A percentile compares a stretch with the other conserved stretches of the same genome.
Evolutionary conservation across 352 stramenopile species (phyloP).

Genomic region (Phytophthora pistaciae): DNA sequence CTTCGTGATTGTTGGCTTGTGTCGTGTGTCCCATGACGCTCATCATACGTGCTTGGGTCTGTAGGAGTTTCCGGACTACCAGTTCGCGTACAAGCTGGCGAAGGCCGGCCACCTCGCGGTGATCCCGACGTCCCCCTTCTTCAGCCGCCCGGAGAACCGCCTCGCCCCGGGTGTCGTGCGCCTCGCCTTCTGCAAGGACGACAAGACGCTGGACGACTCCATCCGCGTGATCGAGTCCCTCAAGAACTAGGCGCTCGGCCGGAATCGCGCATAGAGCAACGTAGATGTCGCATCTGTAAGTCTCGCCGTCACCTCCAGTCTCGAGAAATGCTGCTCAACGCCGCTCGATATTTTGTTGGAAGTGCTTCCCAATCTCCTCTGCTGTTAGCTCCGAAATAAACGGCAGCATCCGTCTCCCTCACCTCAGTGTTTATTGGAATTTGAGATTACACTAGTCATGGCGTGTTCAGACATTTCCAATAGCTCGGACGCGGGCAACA

Average conservation of each 20-base stretch:
- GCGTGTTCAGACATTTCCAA: background rate
- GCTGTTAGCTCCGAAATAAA: constrained; percentile 75
- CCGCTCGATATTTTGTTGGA: constrained; percentile 38
- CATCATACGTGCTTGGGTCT: no score
- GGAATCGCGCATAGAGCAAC: constrained; percentile 20
- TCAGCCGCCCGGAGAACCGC: constrained; percentile 83
- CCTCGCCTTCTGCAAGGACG: constrained; percentile 98
- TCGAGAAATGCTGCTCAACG: constrained; percentile 12
- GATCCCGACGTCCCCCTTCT: constrained; percentile 96
- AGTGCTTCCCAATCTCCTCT: constrained; percentile 55
- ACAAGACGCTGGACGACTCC: constrained; percentile 92
- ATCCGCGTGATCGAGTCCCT: constrained; percentile 81
- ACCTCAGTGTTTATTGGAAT: no score
- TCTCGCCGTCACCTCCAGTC: constrained; percentile 11
- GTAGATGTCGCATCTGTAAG: constrained; percentile 26
- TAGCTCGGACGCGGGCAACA: background rate
- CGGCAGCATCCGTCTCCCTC: constrained; percentile 78
- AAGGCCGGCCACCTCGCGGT: constrained; percentile 91
- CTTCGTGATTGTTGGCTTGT: background rate
- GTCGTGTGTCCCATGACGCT: no score
- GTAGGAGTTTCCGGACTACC: constrained; percentile 87
- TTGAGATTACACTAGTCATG: no score
- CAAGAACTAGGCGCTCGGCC: constrained; percentile 32
- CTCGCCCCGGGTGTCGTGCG: constrained; percentile 84
- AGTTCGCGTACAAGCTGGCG: constrained; percentile 92